These are phyloP conservation scores for Trichothecium roseum DNA, from an alignment of 2,329 filamentous ascomycete species.

Conservation along the genomic window DNA sequence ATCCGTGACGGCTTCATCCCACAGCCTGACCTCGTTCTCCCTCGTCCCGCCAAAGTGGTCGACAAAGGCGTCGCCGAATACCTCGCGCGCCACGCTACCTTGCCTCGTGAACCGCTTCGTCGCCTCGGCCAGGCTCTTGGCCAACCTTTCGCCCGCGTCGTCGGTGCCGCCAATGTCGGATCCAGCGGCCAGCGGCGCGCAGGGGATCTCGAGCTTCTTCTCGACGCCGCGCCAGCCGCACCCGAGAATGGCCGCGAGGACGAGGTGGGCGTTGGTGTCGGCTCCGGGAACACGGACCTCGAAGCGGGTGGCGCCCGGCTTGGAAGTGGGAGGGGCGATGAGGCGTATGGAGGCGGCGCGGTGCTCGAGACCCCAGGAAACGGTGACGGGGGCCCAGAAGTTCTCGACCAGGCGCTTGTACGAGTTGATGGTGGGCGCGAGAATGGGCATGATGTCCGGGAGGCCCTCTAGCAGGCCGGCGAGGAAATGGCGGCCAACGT, in stretches of 20 bases:
- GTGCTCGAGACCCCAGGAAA: slow-evolving; percentile 94
- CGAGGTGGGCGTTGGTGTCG: slow-evolving; percentile 81
- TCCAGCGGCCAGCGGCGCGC: slow-evolving; percentile 75
- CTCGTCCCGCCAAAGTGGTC: slow-evolving; percentile 90
- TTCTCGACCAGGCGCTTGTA: slow-evolving; percentile 98
- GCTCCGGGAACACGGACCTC: slow-evolving; percentile 92
- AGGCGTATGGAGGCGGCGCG: slow-evolving; percentile 83
- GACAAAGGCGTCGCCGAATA: slow-evolving; percentile 91
- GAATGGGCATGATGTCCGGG: slow-evolving; percentile 88
- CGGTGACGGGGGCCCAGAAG: slow-evolving; percentile 97
- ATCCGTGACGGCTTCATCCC: slow-evolving; percentile 94
- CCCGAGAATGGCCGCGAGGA: slow-evolving; percentile 76
- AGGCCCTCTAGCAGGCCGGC: slow-evolving; percentile 82
- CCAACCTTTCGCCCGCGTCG: slow-evolving; percentile 68
- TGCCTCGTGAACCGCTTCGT: slow-evolving; percentile 65
- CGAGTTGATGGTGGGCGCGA: slow-evolving; percentile 92
- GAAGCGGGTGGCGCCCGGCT: slow-evolving; percentile 77
- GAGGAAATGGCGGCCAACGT: slow-evolving; percentile 85
- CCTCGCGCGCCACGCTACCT: slow-evolving; percentile 81
- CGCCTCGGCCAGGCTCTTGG: slow-evolving; percentile 78
- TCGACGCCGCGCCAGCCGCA: slow-evolving; percentile 87
- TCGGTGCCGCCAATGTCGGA: slow-evolving; percentile 64
- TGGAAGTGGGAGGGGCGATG: slow-evolving; percentile 79
- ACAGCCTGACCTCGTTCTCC: slow-evolving; percentile 81
- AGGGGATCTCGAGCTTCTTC: slow-evolving; percentile 76